Percentiles rank a stretch among this genome's conserved stretches.
Conservation (phyloP, 2,329 filamentous ascomycete species). For the Exserohilum turcica region DNA sequence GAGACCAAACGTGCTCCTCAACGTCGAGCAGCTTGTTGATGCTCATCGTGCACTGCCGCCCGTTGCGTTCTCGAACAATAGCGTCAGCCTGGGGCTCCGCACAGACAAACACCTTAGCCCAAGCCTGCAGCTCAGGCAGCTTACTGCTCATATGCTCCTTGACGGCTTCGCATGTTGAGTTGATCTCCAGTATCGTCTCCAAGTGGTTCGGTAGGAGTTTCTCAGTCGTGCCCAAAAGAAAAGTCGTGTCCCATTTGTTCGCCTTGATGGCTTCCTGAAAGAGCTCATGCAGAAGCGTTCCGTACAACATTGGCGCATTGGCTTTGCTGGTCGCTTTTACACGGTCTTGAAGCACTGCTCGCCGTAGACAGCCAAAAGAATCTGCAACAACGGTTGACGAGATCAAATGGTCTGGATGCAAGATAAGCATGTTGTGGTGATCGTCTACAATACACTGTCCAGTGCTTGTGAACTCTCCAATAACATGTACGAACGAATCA, state of each 20-base stretch:
- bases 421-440: slow-evolving; percentile 78
- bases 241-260: slow-evolving; percentile 78
- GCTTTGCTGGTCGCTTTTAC: slow-evolving; percentile 87
- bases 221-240: slow-evolving; percentile 70
- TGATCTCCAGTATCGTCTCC: slow-evolving; percentile 88
- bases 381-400: slow-evolving; percentile 96
- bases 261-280: slow-evolving; percentile 88
- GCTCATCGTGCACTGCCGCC: slow-evolving; percentile 76
- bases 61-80: slow-evolving; percentile 77
- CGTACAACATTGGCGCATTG: slow-evolving; percentile 83
- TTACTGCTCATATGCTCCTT: slow-evolving; percentile 81
- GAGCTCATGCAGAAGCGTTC: slow-evolving; percentile 90
- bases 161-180: slow-evolving; percentile 73
- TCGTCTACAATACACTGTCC: slow-evolving; percentile 85
- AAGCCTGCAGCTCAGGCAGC: slow-evolving; percentile 77
- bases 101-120: slow-evolving; percentile 82
- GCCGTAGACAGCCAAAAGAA: slow-evolving; percentile 87
- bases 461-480: slow-evolving; percentile 71
- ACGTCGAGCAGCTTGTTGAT: slow-evolving; percentile 94
- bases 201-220: slow-evolving; percentile 75
- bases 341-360: slow-evolving; percentile 91
- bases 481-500: slow-evolving; percentile 82
- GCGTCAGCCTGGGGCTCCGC: slow-evolving; percentile 72
- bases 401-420: slow-evolving; percentile 94
- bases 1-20: slow-evolving; percentile 98